Evolutionary conservation across 2,329 filamentous ascomycete species (phyloP).

Genomic region (Fusarium tupiense): DNA sequence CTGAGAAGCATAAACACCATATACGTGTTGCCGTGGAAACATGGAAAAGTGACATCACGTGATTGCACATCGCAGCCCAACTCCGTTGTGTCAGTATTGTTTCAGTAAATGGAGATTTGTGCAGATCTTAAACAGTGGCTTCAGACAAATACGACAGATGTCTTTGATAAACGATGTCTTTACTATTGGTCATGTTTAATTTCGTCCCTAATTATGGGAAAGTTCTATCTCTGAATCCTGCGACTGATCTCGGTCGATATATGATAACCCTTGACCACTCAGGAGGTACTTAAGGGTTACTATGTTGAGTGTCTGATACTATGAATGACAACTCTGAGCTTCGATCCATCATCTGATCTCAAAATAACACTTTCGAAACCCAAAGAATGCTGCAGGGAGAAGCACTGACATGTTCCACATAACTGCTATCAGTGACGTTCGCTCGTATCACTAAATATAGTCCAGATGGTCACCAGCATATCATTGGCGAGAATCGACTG

Average conservation of each 20-base stretch:
- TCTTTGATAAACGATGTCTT: neutral
- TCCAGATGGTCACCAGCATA: slow-evolving; percentile 4
- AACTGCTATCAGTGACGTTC: neutral
- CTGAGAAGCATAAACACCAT: slow-evolving; percentile 35
- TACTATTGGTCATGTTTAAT: neutral
- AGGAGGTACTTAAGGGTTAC: neutral
- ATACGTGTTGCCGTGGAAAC: slow-evolving; percentile 42
- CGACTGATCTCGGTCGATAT: neutral
- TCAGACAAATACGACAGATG: neutral
- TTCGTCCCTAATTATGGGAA: neutral
- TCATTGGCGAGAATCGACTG: slow-evolving; percentile 27
- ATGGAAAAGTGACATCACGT: slow-evolving; percentile 24
- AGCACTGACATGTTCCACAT: neutral
- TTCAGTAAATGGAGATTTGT: neutral
- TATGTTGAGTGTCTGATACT: neutral
- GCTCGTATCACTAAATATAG: slow-evolving; percentile 9
- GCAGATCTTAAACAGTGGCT: slow-evolving; percentile 26
- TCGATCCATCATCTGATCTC: neutral
- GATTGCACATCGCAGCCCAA: slow-evolving; percentile 5
- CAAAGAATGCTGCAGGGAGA: neutral
- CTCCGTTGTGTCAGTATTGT: slow-evolving; percentile 2
- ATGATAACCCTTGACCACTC: neutral
- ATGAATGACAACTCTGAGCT: neutral
- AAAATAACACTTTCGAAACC: neutral
- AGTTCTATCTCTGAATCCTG: neutral